Percentiles rank a stretch among this genome's conserved stretches.
These are phyloP conservation scores for Rhizoclosmatium sp. DNA, from an alignment of 192 early-diverging fungal genomes.

Conservation along the genomic window DNA sequence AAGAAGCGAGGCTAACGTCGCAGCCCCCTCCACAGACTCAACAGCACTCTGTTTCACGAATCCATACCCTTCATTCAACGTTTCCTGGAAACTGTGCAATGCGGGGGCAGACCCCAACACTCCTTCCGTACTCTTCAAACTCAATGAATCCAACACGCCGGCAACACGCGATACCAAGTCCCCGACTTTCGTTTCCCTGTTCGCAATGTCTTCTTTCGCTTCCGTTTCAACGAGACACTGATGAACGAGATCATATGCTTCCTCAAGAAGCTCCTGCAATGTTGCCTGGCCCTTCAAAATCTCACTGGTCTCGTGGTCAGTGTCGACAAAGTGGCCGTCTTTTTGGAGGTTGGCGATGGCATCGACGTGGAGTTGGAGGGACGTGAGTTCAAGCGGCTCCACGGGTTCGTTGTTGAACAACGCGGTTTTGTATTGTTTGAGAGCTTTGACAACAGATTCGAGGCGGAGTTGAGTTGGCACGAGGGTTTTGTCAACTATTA, in stretches of 20 bases:
- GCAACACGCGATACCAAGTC: not conserved
- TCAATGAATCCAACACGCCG: slow-evolving; percentile 15
- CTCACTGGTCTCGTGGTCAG: no score
- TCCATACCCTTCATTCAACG: slow-evolving; percentile 16
- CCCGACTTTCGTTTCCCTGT: not conserved
- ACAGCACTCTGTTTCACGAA: slow-evolving; percentile 13
- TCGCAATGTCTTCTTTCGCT: not conserved
- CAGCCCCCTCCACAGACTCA: not conserved
- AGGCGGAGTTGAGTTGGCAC: slow-evolving; percentile 34
- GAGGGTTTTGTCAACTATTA: slow-evolving; percentile 35
- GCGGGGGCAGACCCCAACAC: slow-evolving; percentile 12
- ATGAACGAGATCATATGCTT: slow-evolving; percentile 48
- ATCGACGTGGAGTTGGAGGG: slow-evolving; percentile 38
- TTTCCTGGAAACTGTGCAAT: slow-evolving; percentile 19
- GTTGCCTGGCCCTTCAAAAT: slow-evolving; percentile 43
- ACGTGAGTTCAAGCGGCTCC: slow-evolving; percentile 36
- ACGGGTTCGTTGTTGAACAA: not conserved
- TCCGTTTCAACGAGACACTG: slow-evolving; percentile 40
- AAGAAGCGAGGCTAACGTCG: slow-evolving; percentile 8
- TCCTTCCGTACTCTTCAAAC: not conserved
- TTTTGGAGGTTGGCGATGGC: slow-evolving; percentile 33
- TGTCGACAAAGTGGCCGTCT: slow-evolving; percentile 38
- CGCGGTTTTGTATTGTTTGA: slow-evolving; percentile 20
- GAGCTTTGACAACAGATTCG: slow-evolving; percentile 23
- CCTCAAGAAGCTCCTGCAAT: slow-evolving; percentile 34